These are phyloP conservation scores for Gymnopilus junonius DNA, from an alignment of 768 basidiomycete genomes.

Conservation along the genomic window DNA sequence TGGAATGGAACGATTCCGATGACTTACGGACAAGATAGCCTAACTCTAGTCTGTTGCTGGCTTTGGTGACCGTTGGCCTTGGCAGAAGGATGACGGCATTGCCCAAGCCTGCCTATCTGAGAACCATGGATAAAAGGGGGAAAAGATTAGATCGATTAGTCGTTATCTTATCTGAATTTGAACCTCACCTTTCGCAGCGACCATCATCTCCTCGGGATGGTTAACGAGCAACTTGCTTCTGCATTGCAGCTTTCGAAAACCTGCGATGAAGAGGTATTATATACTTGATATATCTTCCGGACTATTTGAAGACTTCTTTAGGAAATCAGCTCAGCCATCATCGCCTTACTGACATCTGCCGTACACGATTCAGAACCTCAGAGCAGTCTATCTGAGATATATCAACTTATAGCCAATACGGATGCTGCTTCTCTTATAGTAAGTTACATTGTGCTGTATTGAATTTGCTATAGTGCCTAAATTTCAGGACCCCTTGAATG, in stretches of 20 bases:
- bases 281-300: neutral
- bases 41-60: neutral
- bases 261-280: constrained; percentile 11
- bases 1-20: neutral
- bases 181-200: neutral
- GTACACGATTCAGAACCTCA: constrained; percentile 32
- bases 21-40: neutral
- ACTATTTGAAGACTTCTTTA: constrained; percentile 9
- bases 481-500: constrained; percentile 42
- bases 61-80: neutral
- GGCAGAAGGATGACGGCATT: neutral
- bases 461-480: neutral
- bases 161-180: neutral
- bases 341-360: constrained; percentile 41
- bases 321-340: constrained; percentile 32
- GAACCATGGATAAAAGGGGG: neutral
- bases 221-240: constrained; percentile 12
- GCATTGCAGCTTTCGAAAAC: constrained; percentile 17
- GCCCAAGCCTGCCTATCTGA: too few relatives aligned
- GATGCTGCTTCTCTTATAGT: constrained; percentile 22
- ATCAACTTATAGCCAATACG: constrained; percentile 29
- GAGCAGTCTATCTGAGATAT: constrained; percentile 35
- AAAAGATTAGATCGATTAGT: neutral
- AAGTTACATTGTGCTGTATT: constrained; percentile 20
- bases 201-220: neutral